phyloP scores from a whole-genome alignment of 148 eudicot species.

The Diospyros lotus region DNA sequence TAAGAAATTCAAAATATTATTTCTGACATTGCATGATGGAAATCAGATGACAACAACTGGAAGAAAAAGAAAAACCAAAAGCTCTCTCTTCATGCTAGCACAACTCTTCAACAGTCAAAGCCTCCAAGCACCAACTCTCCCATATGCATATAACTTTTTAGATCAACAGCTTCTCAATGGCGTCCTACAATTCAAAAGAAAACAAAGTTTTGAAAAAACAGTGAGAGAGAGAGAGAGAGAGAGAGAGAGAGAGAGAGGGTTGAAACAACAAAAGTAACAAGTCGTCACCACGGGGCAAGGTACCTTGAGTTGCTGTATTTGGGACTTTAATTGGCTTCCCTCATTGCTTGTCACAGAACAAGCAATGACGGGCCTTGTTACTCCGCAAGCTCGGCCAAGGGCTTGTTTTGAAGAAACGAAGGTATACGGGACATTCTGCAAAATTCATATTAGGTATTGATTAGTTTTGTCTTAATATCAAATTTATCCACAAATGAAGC shows the following conservation, averaged over 20 bases:
- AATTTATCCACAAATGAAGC: not conserved
- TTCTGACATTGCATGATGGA: too few relatives aligned
- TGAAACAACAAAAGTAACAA: not conserved
- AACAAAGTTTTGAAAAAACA: not conserved
- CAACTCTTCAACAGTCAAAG: too few relatives aligned
- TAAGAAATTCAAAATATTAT: too few relatives aligned
- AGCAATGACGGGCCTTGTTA: conserved; percentile 86
- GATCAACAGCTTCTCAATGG: conserved; percentile 89
- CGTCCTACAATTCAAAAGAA: conserved; percentile 50
- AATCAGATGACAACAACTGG: too few relatives aligned
- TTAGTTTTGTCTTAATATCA: not conserved
- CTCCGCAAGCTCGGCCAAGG: conserved; percentile 98
- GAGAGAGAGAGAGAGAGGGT: not conserved
- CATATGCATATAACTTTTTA: conserved; percentile 15
- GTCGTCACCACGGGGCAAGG: too few relatives aligned
- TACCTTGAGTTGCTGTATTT: conserved; percentile 90
- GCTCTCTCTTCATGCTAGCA: too few relatives aligned
- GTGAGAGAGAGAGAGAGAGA: too few relatives aligned
- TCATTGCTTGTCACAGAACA: conserved; percentile 95
- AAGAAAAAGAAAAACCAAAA: too few relatives aligned
- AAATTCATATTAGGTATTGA: not conserved
- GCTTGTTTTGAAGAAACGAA: conserved; percentile 93
- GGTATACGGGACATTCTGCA: conserved; percentile 92
- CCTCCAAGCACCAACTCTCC: too few relatives aligned
- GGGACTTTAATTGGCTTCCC: conserved; percentile 86